A percentile compares a stretch with the other conserved stretches of the same genome.
phyloP scores from a whole-genome alignment of 2,329 filamentous ascomycete species.

The Fusarium transvaalense region DNA sequence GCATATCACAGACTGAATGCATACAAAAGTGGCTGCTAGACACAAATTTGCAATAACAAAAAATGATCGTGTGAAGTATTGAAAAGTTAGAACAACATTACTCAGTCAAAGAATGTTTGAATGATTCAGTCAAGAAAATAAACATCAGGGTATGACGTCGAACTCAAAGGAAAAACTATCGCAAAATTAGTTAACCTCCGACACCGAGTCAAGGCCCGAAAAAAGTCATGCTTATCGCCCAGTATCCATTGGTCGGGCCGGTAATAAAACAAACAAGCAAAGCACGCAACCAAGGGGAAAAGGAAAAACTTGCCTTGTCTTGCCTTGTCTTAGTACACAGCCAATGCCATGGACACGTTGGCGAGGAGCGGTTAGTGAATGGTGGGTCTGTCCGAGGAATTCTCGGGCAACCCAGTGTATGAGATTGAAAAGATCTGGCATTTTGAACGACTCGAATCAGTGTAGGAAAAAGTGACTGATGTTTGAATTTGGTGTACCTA shows the following conservation, averaged over 20 bases:
- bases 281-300: conserved; percentile 23
- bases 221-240: conserved; percentile 31
- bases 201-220: conserved; percentile 18
- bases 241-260: conserved; percentile 29
- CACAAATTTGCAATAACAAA: not conserved
- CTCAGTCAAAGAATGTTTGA: not conserved
- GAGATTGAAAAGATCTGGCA: conserved; percentile 27
- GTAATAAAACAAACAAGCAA: conserved; percentile 22
- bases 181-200: conserved; percentile 17
- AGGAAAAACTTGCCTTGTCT: conserved; percentile 27
- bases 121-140: not conserved
- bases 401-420: conserved; percentile 30
- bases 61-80: not conserved
- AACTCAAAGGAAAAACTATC: not conserved
- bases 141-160: conserved; percentile 24
- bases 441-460: conserved; percentile 12
- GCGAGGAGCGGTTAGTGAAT: conserved; percentile 42
- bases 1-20: not conserved
- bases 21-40: conserved; percentile 5
- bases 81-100: not conserved
- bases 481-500: not conserved
- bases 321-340: conserved; percentile 22
- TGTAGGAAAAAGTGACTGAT: conserved; percentile 33
- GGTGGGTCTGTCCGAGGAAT: conserved; percentile 47
- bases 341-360: conserved; percentile 47